Evolutionary conservation across 1,284 basidiomycete genomes (phyloP).

Genomic region (Trichosporon sp.): DNA sequence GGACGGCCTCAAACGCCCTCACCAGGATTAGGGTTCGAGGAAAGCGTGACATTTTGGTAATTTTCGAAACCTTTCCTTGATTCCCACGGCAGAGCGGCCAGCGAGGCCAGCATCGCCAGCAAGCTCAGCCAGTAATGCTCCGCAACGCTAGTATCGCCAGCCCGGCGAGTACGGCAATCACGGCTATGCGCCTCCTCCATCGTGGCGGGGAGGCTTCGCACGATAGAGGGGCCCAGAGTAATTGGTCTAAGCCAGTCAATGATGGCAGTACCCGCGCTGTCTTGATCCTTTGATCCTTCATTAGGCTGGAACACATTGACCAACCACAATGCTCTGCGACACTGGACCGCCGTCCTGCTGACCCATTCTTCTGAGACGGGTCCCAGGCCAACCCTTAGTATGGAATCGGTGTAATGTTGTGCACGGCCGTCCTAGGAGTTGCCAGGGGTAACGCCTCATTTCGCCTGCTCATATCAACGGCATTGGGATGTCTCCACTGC

Average conservation of each 20-base stretch:
- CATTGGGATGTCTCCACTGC: not conserved
- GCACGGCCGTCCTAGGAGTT: not conserved
- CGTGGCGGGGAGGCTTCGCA: not conserved
- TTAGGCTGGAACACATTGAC: not conserved
- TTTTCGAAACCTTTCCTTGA: conserved; percentile 1
- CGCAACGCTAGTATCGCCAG: not conserved
- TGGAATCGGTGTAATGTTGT: not conserved
- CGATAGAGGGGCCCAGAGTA: not conserved
- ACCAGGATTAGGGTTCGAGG: not conserved
- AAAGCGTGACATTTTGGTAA: conserved; percentile 1
- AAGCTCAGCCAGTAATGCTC: too few relatives aligned
- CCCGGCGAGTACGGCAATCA: not conserved
- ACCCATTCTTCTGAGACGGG: not conserved
- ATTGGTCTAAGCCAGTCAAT: conserved; percentile 4
- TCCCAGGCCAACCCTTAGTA: not conserved
- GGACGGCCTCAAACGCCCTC: not conserved
- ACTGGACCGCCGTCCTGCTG: not conserved
- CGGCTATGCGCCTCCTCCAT: not conserved
- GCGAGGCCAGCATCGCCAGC: not conserved
- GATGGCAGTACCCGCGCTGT: not conserved
- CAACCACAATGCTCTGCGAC: not conserved
- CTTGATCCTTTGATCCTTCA: not conserved
- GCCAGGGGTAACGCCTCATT: not conserved
- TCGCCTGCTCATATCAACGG: not conserved
- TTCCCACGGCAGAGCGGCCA: not conserved